phyloP scores from a whole-genome alignment of 139 green algal species.

The Picochlorum sp. region DNA sequence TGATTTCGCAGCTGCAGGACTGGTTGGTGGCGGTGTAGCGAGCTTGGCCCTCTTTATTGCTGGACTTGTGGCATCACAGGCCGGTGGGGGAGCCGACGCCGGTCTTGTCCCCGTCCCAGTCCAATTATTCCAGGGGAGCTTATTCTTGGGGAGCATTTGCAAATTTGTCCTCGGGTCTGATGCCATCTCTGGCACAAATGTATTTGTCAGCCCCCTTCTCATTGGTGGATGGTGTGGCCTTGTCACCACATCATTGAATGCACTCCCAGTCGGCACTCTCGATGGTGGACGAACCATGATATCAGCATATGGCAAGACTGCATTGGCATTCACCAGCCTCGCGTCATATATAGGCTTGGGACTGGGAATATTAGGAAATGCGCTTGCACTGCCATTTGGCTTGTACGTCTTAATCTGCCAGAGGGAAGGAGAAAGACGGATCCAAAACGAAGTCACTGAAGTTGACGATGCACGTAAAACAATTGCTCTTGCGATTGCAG shows the following conservation, averaged over 20 bases:
- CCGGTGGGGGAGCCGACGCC: slow-evolving; percentile 16
- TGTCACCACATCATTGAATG: slow-evolving; percentile 70
- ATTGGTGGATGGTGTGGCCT: slow-evolving; percentile 79
- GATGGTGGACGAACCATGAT: slow-evolving; percentile 71
- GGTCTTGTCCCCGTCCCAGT: slow-evolving; percentile 73
- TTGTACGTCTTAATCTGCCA: slow-evolving; percentile 82
- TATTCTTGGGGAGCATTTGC: slow-evolving; percentile 58
- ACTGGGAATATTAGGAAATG: slow-evolving; percentile 63
- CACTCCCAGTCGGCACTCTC: slow-evolving; percentile 70
- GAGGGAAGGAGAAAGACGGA: slow-evolving; percentile 56
- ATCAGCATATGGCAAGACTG: slow-evolving; percentile 43
- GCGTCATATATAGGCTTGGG: slow-evolving; percentile 75
- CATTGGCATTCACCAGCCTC: slow-evolving; percentile 61
- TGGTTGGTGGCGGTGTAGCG: slow-evolving; percentile 40
- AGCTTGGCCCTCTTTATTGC: slow-evolving; percentile 47
- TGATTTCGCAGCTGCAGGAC: slow-evolving; percentile 69
- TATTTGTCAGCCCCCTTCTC: slow-evolving; percentile 49
- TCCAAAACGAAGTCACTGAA: slow-evolving; percentile 58
- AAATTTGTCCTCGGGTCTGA: slow-evolving; percentile 42
- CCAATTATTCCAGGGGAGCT: slow-evolving; percentile 67
- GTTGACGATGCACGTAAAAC: slow-evolving; percentile 25
- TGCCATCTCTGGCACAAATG: slow-evolving; percentile 19
- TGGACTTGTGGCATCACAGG: slow-evolving; percentile 31
- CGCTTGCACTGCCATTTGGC: slow-evolving; percentile 71
- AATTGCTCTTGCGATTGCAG: slow-evolving; percentile 35